Percentiles rank a stretch among this genome's conserved stretches.
Evolutionary conservation across 208 protist species (phyloP).

Genomic region (Trypanosoma brucei): DNA sequence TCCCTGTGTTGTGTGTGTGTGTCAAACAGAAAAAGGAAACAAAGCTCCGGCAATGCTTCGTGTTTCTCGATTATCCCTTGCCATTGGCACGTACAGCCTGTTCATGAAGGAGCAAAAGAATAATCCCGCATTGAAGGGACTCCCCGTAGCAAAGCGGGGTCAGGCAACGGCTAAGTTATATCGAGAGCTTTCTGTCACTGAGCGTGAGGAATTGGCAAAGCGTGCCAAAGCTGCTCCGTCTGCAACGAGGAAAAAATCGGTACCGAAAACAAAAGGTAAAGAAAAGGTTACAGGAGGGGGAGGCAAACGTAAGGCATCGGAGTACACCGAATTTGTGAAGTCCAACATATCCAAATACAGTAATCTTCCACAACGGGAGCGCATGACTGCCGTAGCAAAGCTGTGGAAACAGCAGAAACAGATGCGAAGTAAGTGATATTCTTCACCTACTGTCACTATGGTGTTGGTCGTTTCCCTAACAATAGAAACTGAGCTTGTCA

Average conservation of each 20-base stretch:
- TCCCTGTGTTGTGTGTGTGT: neutral
- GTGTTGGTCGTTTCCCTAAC: too few relatives aligned
- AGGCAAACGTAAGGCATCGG: slow-evolving; percentile 24
- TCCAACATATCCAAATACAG: slow-evolving; percentile 68
- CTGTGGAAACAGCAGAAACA: slow-evolving; percentile 77
- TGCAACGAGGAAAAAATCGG: slow-evolving; percentile 15
- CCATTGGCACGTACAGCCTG: slow-evolving; percentile 68
- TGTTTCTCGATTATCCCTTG: slow-evolving; percentile 53
- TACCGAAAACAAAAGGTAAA: slow-evolving; percentile 21
- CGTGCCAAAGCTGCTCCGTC: slow-evolving; percentile 48
- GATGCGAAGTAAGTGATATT: too few relatives aligned
- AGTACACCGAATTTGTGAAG: slow-evolving; percentile 79
- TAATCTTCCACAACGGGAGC: slow-evolving; percentile 66
- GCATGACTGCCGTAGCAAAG: slow-evolving; percentile 81
- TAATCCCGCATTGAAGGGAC: slow-evolving; percentile 72
- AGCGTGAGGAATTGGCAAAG: slow-evolving; percentile 54
- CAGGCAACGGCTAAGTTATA: slow-evolving; percentile 79
- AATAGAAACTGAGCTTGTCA: neutral
- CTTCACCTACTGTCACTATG: too few relatives aligned
- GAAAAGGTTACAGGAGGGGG: slow-evolving; percentile 6
- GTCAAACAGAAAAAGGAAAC: neutral
- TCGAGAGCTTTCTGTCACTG: slow-evolving; percentile 47
- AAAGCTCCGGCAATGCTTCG: slow-evolving; percentile 43
- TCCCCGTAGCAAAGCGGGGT: slow-evolving; percentile 62
- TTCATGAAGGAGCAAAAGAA: slow-evolving; percentile 89